These are phyloP conservation scores for Blastomyces gilchristii DNA, from an alignment of 2,329 filamentous ascomycete genomes.

Conservation along the genomic window DNA sequence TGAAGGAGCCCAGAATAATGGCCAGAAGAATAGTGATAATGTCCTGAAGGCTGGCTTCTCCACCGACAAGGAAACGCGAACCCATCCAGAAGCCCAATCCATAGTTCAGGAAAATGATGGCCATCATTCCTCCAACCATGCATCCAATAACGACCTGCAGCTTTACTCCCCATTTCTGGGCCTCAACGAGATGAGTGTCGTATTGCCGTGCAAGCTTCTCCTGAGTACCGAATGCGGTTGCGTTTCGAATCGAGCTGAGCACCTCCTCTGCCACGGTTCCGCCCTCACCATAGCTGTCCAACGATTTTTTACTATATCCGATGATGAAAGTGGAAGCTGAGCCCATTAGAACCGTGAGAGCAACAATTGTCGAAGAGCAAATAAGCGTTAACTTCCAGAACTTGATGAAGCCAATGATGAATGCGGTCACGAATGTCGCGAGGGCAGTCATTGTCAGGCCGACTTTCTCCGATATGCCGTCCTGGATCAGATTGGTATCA, in stretches of 20 bases:
- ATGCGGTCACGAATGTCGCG: slow-evolving; percentile 77
- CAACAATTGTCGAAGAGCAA: slow-evolving; percentile 67
- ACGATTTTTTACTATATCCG: slow-evolving; percentile 66
- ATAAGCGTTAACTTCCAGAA: slow-evolving; percentile 93
- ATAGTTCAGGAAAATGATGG: slow-evolving; percentile 76
- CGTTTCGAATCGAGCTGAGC: slow-evolving; percentile 83
- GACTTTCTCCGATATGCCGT: slow-evolving; percentile 86
- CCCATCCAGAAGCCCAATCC: slow-evolving; percentile 84
- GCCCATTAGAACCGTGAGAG: slow-evolving; percentile 69
- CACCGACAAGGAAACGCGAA: slow-evolving; percentile 59
- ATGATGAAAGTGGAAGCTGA: slow-evolving; percentile 63
- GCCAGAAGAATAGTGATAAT: slow-evolving; percentile 81
- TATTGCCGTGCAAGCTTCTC: slow-evolving; percentile 84
- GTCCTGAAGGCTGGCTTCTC: slow-evolving; percentile 55
- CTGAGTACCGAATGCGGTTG: slow-evolving; percentile 86
- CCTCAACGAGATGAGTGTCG: slow-evolving; percentile 60
- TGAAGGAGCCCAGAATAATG: slow-evolving; percentile 87
- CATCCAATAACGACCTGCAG: slow-evolving; percentile 61
- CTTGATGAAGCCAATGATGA: slow-evolving; percentile 80
- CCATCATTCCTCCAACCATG: slow-evolving; percentile 79
- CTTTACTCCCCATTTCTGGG: slow-evolving; percentile 65
- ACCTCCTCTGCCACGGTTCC: slow-evolving; percentile 90
- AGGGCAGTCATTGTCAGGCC: slow-evolving; percentile 64
- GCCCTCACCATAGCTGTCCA: slow-evolving; percentile 71
- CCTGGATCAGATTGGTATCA: slow-evolving; percentile 87